Evolutionary conservation across 129 eudicot genomes (phyloP).

Genomic region (Glebionis coronaria): DNA sequence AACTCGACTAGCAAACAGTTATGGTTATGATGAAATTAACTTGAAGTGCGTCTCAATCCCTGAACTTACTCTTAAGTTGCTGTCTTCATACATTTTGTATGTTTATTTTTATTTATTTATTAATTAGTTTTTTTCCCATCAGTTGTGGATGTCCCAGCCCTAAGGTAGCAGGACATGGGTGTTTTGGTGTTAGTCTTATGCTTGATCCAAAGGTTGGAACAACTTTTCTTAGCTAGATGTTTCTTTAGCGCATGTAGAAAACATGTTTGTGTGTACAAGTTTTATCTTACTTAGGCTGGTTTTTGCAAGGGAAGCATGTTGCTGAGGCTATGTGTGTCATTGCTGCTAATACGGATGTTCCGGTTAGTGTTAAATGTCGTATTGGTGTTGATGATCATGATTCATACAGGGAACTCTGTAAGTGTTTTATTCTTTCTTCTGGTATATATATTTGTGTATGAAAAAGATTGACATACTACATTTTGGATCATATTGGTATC

Average conservation of each 20-base stretch:
- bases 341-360: slow-evolving; percentile 89
- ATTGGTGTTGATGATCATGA: slow-evolving; percentile 95
- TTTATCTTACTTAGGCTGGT: slow-evolving; percentile 31
- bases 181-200: slow-evolving; percentile 93
- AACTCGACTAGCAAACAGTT: slow-evolving; percentile 68
- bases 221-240: slow-evolving; percentile 18
- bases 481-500: neutral
- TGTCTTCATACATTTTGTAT: slow-evolving; percentile 3
- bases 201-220: slow-evolving; percentile 92
- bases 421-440: slow-evolving; percentile 29
- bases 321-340: slow-evolving; percentile 93
- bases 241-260: slow-evolving; percentile 8
- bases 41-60: slow-evolving; percentile 59
- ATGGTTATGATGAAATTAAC: slow-evolving; percentile 92
- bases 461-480: slow-evolving; percentile 13
- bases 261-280: slow-evolving; percentile 12
- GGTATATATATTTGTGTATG: neutral
- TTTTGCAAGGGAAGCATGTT: slow-evolving; percentile 79
- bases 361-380: slow-evolving; percentile 95
- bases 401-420: slow-evolving; percentile 86
- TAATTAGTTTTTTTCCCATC: slow-evolving; percentile 7
- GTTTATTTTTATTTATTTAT: slow-evolving; percentile 3
- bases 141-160: slow-evolving; percentile 99
- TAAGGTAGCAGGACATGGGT: slow-evolving; percentile 95
- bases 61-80: slow-evolving; percentile 12